phyloP scores from a whole-genome alignment of 2,329 filamentous ascomycete genomes.

The Botrytis medusae region DNA sequence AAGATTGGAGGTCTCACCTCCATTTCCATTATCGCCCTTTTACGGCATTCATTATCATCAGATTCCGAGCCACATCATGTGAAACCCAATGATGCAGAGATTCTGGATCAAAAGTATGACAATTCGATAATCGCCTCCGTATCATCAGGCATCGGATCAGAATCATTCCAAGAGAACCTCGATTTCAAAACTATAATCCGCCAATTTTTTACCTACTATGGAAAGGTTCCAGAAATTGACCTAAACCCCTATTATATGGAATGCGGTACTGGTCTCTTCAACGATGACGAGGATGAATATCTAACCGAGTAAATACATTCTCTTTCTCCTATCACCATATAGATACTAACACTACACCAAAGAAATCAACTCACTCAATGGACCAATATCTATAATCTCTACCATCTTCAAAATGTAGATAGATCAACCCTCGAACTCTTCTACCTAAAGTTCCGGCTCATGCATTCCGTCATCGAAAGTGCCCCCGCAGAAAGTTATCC shows the following conservation, averaged over 20 bases:
- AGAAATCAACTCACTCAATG: not conserved
- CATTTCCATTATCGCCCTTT: not conserved
- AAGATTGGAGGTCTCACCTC: not conserved
- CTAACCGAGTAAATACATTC: not conserved
- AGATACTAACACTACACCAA: not conserved
- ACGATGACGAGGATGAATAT: not conserved
- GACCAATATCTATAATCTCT: not conserved
- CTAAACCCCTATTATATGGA: not conserved
- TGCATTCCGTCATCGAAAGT: not conserved
- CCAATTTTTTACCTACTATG: too few relatives aligned
- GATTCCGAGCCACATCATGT: not conserved
- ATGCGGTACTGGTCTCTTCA: not conserved
- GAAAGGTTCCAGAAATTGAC: not conserved
- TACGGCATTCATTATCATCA: not conserved
- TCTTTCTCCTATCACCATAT: not conserved
- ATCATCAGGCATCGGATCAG: not conserved
- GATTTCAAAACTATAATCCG: not conserved
- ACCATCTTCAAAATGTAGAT: not conserved
- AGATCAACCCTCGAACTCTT: not conserved
- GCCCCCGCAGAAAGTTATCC: not conserved
- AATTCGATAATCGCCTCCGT: not conserved
- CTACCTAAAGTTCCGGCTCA: not conserved
- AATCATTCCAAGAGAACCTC: not conserved
- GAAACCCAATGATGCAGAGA: not conserved
- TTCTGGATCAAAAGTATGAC: not conserved